Evolutionary conservation across 2,329 filamentous ascomycete species (phyloP), one percentile per base, ranked within the genome.

Genomic region (Aspergillus transmontanensis): DNA sequence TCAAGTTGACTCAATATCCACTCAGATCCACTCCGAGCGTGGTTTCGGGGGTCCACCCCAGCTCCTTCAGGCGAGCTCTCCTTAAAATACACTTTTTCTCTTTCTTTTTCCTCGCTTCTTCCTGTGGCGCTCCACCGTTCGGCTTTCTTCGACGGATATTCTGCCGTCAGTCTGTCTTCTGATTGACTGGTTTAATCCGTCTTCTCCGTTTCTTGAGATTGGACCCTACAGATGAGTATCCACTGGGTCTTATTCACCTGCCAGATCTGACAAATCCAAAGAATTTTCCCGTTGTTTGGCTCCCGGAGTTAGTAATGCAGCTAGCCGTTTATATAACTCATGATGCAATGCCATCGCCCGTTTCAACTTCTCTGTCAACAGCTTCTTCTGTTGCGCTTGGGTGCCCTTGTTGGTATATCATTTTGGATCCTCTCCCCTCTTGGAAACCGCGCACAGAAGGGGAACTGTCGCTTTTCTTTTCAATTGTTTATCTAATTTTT

Each of bases 161-260:
- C n/a, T 53, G 28, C 39, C 32, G 57, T 54, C 50, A 21, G 32
- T 39, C n/a, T 34, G 43, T 21, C 28, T 23, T 57, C 50, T 57
- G 62, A 64, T 64, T 64, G 62, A 59, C 43, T 41, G 56, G 62
- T 62, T 64, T 59, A 62, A 59, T 64, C 62, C 62, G 62, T 62
- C 48, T 51, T 9, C n/a, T 55, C 36, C 46, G 32, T 59, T 39
- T 14, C 48, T 48, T 36, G 43, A 60, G 23, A 48, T 57, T 60
- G 57, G 51, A 63, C 61, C 61, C 60, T 60, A 45, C 19, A 36
- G 21, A n/a, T 56, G 51, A 59, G 58, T 26, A 59, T 59, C 58
- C 50, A 43, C 39, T 28, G 48, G 21, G 21, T 6, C 14, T n/a
- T 46, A 21, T 45, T 51, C 46, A 39, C 48, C 36, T 48, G 11